phyloP scores from a whole-genome alignment of 345 rosid species.

The Carallia brachiata region DNA sequence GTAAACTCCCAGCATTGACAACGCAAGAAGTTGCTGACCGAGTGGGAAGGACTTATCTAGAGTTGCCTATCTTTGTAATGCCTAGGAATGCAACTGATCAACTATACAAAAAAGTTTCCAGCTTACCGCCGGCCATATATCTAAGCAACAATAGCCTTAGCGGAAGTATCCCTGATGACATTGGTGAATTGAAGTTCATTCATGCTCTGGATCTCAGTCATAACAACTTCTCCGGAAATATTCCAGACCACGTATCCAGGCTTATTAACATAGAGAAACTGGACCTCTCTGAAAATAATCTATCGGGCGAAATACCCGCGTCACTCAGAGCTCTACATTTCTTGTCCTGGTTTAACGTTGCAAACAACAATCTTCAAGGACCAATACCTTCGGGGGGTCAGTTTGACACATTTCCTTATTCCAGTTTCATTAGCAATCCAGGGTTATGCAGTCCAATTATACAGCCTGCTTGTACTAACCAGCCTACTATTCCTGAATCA shows the following conservation, averaged over 20 bases:
- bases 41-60: neutral
- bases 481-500: neutral
- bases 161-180: conserved; percentile 1
- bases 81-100: neutral
- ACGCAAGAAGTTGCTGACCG: neutral
- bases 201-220: neutral
- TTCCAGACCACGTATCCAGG: conserved; percentile 6
- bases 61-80: conserved; percentile 10
- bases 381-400: conserved; percentile 1
- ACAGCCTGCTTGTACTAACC: neutral
- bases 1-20: neutral
- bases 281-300: conserved; percentile 11
- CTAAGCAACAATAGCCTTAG: conserved; percentile 5
- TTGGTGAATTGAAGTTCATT: conserved; percentile 7
- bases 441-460: neutral
- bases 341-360: conserved; percentile 1
- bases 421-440: neutral
- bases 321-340: conserved; percentile 5
- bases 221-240: conserved; percentile 9
- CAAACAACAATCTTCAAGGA: conserved; percentile 9
- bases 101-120: neutral
- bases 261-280: conserved; percentile 5
- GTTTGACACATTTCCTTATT: neutral
- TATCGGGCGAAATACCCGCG: conserved; percentile 4
- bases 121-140: neutral